Base-by-base conservation (phyloP, 345 rosid genomes). In the Citrus inodora region DNA sequence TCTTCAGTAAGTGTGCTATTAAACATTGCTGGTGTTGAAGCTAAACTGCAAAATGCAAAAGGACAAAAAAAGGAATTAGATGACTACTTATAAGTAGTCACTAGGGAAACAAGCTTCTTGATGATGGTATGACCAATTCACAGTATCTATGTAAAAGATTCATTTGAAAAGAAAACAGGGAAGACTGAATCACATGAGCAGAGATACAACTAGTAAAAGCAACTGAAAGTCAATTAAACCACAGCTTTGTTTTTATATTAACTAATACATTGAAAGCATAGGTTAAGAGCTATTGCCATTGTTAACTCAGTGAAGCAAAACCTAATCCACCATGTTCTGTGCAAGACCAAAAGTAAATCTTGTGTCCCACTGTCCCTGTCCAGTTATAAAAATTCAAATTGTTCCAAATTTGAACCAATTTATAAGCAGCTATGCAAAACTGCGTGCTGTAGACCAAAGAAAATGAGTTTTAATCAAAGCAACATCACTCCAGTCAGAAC, bases 21-120 rank as follows among this genome's bases (percentile, higher is more conserved):
- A 83, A 94, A 96, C 99, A 96, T 96, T 71, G 99, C 99, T n/a
- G 99, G 99, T 63, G 99, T 96, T 70, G 99, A 96, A 63, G 99
- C 97, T 85, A 96, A 86, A 76, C 98, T 96, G 79, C 64, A 84
- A 70, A 78, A 68, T 3, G 65, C 6, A 59, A 76, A 62, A 22
- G 51, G 17, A 13, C 17, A 11, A 11, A 5, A 10, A 69, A 37
- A 75, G 13, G 35, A 60, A 67, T 75, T 25, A 61, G 24, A 76
- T 17, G 58, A 71, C 75, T 22, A 28, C 28, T 22, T 22, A 67
- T 4, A 67, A 35, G n/a, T 27, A 62, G 17, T 59, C 37, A 64
- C 35, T 35, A 66, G 37, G 51, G 42, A 81, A 74, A 38, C 22
- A 68, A 61, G 33, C 30, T 61, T 63, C 37, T 48, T 51, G n/a